Conservation (phyloP, 352 stramenopile genomes). For the Globisporangium mamillatum region DNA sequence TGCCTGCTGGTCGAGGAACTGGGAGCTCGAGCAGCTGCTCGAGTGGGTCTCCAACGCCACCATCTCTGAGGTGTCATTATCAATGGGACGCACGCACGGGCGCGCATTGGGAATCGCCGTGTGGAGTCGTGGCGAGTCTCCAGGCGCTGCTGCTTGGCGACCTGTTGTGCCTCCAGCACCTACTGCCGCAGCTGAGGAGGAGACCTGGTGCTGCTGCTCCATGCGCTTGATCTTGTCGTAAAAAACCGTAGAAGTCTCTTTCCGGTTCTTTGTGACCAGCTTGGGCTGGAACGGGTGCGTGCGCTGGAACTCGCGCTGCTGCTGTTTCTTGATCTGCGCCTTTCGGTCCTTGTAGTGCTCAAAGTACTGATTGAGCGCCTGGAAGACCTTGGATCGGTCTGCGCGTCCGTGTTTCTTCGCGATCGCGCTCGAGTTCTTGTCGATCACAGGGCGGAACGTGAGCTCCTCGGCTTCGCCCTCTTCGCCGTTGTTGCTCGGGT, state of each 20-base stretch:
- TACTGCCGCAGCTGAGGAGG: not conserved
- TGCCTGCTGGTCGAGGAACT: slow-evolving; percentile 16
- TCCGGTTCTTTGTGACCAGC: slow-evolving; percentile 41
- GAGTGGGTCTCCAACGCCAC: slow-evolving; percentile 19
- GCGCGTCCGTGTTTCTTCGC: slow-evolving; percentile 59
- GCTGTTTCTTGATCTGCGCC: slow-evolving; percentile 46
- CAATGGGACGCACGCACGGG: slow-evolving; percentile 62
- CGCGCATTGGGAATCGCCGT: slow-evolving; percentile 52
- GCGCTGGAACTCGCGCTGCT: slow-evolving; percentile 54
- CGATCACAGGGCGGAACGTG: slow-evolving; percentile 68
- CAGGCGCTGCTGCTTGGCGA: not conserved
- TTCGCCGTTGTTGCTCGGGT: slow-evolving; percentile 20
- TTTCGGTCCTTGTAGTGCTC: slow-evolving; percentile 66
- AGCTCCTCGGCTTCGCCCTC: slow-evolving; percentile 41
- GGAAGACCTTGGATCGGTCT: slow-evolving; percentile 60
- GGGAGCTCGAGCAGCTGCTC: slow-evolving; percentile 33
- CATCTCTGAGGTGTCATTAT: slow-evolving; percentile 19
- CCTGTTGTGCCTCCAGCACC: not conserved
- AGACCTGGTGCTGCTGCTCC: slow-evolving; percentile 6
- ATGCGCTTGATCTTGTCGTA: slow-evolving; percentile 49
- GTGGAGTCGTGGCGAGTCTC: slow-evolving; percentile 23
- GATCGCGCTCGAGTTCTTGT: slow-evolving; percentile 65
- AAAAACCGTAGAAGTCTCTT: slow-evolving; percentile 36
- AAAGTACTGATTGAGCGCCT: slow-evolving; percentile 69
- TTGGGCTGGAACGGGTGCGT: slow-evolving; percentile 65